Base-by-base conservation (phyloP, 495 filamentous ascomycete species). In the Penicillium coffeae region DNA sequence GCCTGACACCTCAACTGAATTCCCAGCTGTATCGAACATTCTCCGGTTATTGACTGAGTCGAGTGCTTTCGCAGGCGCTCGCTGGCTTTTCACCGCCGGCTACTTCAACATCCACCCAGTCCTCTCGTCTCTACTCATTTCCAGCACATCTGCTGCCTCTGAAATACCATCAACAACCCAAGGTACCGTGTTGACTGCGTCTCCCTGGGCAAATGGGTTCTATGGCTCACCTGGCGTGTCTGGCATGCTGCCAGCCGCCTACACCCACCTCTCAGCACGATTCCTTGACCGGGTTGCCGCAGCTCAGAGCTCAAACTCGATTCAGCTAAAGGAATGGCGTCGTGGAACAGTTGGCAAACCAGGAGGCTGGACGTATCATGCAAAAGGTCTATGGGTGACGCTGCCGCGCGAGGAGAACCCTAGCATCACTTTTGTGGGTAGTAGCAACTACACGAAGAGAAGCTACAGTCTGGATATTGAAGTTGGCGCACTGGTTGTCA, bases 21-120 rank as follows among this genome's bases (percentile, higher is more conserved):
- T 90, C 19, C 88, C 88, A 0, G 86, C 83, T 18, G 74, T 99
- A 21, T 85, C 77, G 2, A 77, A 79, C 32, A 74, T 97, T 44
- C 75, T 99, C 5, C 74, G 72, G n/a, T 72, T 76, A 6, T 73
- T 96, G 16, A 74, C 79, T 2, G 65, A 54, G 20, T 61, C 62
- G 6, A 73, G 84, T 1, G 68, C 76, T 16, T 87, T 86, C 58
- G 65, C 73, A 30, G 74, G 79, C 27, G 86, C 86, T 3, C 82
- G 78, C 30, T 97, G 93, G 91, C 89, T 89, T 12, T 97, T 98
- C 68, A 97, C 93, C 16, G 92, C 93, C 2, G 93, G 93, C 21
- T 98, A 98, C 66, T 98, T 98, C 75, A 98, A 99, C 68, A 94
- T 93, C 41, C 87, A 89, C 33, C 83, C 91, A 2, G 77, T 81